Evolutionary conservation across 176 grass and related monocot genomes (phyloP).

Genomic region (Aegilops bicornis): DNA sequence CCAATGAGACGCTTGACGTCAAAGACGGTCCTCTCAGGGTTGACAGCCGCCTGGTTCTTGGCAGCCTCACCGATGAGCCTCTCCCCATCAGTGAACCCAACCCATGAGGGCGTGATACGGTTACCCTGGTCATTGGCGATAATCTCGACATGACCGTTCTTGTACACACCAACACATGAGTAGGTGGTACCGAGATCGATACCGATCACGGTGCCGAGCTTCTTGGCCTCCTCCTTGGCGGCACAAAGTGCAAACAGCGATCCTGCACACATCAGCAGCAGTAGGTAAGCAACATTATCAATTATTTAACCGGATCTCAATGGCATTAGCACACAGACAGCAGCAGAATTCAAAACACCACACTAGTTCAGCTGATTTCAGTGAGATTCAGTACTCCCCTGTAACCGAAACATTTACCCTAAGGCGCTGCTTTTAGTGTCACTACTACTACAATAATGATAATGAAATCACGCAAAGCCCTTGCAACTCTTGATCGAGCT

Average conservation of each 20-base stretch:
- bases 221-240: conserved; percentile 67
- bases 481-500: background rate
- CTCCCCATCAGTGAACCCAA: conserved; percentile 60
- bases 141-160: conserved; percentile 65
- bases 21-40: conserved; percentile 72
- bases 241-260: conserved; percentile 56
- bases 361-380: background rate
- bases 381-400: background rate
- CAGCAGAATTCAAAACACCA: background rate
- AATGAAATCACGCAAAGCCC: background rate
- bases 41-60: conserved; percentile 68
- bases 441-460: too few species aligned
- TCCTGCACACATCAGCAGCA: conserved; percentile 22
- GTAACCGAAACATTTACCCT: background rate
- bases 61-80: conserved; percentile 76
- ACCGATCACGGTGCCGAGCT: conserved; percentile 59
- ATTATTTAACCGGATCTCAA: background rate
- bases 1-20: conserved; percentile 80
- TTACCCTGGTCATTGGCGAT: conserved; percentile 79
- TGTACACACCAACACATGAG: conserved; percentile 63
- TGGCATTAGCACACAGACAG: background rate
- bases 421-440: background rate
- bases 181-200: conserved; percentile 70
- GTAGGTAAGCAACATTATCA: background rate
- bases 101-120: conserved; percentile 75